phyloP scores from a whole-genome alignment of 345 rosid species.

The Eucalyptus melliodora region DNA sequence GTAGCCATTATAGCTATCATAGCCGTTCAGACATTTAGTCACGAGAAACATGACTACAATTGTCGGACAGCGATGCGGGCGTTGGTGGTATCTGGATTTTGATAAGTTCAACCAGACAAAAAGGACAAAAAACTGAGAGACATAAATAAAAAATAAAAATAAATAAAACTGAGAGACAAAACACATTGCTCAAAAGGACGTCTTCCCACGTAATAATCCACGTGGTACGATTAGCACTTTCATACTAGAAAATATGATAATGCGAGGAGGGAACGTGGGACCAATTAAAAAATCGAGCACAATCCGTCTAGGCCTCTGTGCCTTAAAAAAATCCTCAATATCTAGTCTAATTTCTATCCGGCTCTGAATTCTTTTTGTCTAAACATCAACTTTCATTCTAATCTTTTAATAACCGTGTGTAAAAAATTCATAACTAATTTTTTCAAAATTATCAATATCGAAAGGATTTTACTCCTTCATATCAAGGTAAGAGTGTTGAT shows the following conservation, averaged over 20 bases:
- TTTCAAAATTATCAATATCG: background rate
- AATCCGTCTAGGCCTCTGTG: background rate
- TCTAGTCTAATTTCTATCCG: background rate
- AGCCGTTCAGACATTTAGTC: background rate
- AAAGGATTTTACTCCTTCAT: rapidly evolving
- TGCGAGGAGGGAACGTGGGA: background rate
- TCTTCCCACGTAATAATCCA: background rate
- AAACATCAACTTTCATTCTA: background rate
- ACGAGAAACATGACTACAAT: background rate
- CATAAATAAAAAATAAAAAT: too few relatives aligned
- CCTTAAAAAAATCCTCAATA: background rate
- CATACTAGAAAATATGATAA: background rate
- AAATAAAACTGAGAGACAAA: background rate
- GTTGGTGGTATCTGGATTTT: background rate
- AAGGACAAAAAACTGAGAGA: background rate
- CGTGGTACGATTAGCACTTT: background rate
- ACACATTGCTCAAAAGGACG: background rate
- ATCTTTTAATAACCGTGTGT: rapidly evolving
- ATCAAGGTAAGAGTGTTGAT: rapidly evolving
- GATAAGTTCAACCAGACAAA: background rate
- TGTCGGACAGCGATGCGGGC: background rate
- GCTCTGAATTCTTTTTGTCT: background rate
- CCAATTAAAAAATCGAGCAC: background rate
- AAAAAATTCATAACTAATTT: rapidly evolving
- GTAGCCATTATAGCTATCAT: background rate